A percentile compares a stretch with the other conserved stretches of the same genome.
phyloP scores from a whole-genome alignment of 345 rosid genomes.

The Capsella bursapastoris region DNA sequence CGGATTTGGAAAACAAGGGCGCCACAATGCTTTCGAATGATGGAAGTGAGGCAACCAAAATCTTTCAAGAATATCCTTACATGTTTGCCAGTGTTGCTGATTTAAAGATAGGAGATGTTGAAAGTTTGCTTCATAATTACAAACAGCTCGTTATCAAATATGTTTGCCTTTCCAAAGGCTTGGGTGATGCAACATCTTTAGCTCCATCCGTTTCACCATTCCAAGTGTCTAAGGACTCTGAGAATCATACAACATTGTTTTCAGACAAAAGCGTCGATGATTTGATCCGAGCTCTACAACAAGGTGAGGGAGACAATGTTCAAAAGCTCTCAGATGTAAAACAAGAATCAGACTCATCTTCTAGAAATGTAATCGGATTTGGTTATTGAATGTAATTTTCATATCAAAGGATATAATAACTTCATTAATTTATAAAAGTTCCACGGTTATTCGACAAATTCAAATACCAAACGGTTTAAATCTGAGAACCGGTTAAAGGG shows the following conservation, averaged over 20 bases:
- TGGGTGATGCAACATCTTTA: conserved; percentile 23
- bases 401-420: neutral
- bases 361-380: neutral
- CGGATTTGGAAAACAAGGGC: conserved; percentile 79
- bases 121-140: conserved; percentile 69
- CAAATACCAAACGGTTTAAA: conserved; percentile 4
- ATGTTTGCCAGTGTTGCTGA: conserved; percentile 70
- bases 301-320: conserved; percentile 23
- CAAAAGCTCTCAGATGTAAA: conserved; percentile 33
- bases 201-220: neutral
- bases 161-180: conserved; percentile 20
- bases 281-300: conserved; percentile 25
- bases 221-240: conserved; percentile 1
- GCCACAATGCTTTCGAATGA: conserved; percentile 70
- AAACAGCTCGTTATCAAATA: conserved; percentile 49
- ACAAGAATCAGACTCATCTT: conserved; percentile 11
- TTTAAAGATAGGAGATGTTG: conserved; percentile 73
- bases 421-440: neutral
- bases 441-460: neutral
- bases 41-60: conserved; percentile 43
- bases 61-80: conserved; percentile 74
- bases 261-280: conserved; percentile 24
- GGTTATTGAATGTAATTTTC: conserved; percentile 1
- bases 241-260: neutral
- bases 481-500: conserved; percentile 2